A percentile compares a stretch with the other conserved stretches of the same genome.
Evolutionary conservation across 352 stramenopile species (phyloP).

Genomic region (Phytophthora europaea): DNA sequence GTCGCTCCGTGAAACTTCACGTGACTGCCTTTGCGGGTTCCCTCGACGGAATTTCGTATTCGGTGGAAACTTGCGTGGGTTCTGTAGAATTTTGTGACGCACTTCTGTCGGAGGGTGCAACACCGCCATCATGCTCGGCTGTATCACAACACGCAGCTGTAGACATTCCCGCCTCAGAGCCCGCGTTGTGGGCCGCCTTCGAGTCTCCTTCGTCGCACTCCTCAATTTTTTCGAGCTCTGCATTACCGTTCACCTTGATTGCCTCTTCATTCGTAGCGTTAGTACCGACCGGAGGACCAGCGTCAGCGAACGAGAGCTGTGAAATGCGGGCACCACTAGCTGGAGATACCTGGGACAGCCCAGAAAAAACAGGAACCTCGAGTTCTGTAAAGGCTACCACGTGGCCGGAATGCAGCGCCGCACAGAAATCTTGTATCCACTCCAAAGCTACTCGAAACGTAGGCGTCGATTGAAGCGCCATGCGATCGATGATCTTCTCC

Average conservation of each 20-base stretch:
- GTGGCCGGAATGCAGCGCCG: background rate
- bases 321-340: background rate
- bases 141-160: background rate
- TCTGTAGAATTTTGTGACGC: background rate
- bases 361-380: background rate
- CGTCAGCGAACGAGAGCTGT: background rate
- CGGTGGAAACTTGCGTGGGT: background rate
- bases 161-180: too few species aligned
- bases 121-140: background rate
- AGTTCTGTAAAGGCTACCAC: background rate
- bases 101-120: background rate
- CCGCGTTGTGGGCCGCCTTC: too few species aligned
- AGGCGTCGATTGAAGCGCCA: constrained; percentile 24
- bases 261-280: background rate
- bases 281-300: background rate
- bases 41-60: background rate
- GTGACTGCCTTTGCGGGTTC: background rate
- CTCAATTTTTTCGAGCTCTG: background rate
- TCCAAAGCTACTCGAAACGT: constrained; percentile 9
- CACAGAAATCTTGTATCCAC: constrained; percentile 19
- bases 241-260: background rate
- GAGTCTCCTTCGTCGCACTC: background rate
- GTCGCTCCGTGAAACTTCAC: background rate
- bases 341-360: constrained; percentile 1
- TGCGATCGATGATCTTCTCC: constrained; percentile 11